phyloP scores from a whole-genome alignment of 805 yeast genomes.

The Ascoidea rubescens region DNA sequence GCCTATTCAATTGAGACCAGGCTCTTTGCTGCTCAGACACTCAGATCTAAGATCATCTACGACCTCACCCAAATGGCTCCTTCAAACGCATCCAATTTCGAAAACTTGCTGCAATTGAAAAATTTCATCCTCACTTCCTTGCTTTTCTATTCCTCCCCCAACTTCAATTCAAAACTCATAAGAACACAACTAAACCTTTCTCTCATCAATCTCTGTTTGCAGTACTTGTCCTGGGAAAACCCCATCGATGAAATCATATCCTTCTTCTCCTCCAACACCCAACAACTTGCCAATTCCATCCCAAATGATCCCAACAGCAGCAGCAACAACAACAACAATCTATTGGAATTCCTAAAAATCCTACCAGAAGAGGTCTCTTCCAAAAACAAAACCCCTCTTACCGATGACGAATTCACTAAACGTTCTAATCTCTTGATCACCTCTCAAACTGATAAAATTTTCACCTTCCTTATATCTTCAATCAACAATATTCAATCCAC shows the following conservation, averaged over 20 bases:
- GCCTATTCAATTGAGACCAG: slow-evolving; percentile 38
- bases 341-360: slow-evolving; percentile 72
- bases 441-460: slow-evolving; percentile 53
- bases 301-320: not conserved
- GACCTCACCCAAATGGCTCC: slow-evolving; percentile 70
- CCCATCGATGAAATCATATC: slow-evolving; percentile 57
- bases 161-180: slow-evolving; percentile 35
- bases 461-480: slow-evolving; percentile 31
- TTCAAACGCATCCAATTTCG: slow-evolving; percentile 8
- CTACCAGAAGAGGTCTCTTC: slow-evolving; percentile 86
- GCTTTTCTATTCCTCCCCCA: slow-evolving; percentile 27
- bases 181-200: slow-evolving; percentile 75
- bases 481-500: slow-evolving; percentile 31
- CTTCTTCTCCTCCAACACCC: slow-evolving; percentile 17
- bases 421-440: slow-evolving; percentile 53
- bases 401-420: slow-evolving; percentile 63
- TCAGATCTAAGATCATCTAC: slow-evolving; percentile 70
- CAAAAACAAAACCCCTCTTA: slow-evolving; percentile 59
- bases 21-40: slow-evolving; percentile 83
- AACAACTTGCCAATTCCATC: not conserved
- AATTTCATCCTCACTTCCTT: slow-evolving; percentile 50
- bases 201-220: slow-evolving; percentile 70
- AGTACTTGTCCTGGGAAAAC: slow-evolving; percentile 56
- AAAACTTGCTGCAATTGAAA: slow-evolving; percentile 46
- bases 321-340: slow-evolving; percentile 16